These are phyloP conservation scores for Sutorius australiensis DNA, from an alignment of 768 basidiomycete species.

Conservation along the genomic window DNA sequence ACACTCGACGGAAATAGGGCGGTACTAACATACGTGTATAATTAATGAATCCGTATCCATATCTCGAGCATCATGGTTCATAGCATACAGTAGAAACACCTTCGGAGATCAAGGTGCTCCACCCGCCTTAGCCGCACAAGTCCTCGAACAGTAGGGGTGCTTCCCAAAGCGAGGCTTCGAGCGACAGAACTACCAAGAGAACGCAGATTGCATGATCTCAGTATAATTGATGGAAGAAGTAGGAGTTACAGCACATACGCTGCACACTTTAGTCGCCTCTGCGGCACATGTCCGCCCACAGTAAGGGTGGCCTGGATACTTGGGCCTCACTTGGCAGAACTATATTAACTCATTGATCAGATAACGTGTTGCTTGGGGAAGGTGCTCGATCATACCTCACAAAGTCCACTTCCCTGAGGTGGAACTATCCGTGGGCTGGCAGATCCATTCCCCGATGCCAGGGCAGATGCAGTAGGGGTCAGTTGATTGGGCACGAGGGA, in stretches of 20 bases:
- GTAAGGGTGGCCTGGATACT: slow-evolving; percentile 55
- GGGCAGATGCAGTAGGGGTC: not conserved
- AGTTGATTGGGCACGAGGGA: slow-evolving; percentile 14
- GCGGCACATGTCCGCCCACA: slow-evolving; percentile 65
- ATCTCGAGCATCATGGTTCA: not conserved
- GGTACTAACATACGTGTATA: slow-evolving; percentile 21
- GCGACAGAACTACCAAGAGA: slow-evolving; percentile 24
- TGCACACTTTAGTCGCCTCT: slow-evolving; percentile 35
- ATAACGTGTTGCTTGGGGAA: not conserved
- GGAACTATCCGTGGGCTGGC: slow-evolving; percentile 1
- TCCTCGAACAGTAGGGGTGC: slow-evolving; percentile 33
- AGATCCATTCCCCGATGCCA: slow-evolving; percentile 1
- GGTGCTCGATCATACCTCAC: slow-evolving; percentile 23
- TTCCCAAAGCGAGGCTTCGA: slow-evolving; percentile 32
- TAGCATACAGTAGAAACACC: not conserved
- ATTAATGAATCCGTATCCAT: slow-evolving; percentile 8
- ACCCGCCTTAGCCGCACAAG: slow-evolving; percentile 26
- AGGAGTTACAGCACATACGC: slow-evolving; percentile 15
- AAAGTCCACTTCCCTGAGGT: slow-evolving; percentile 20
- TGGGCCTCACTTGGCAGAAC: slow-evolving; percentile 56
- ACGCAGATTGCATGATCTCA: slow-evolving; percentile 4
- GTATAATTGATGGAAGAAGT: not conserved
- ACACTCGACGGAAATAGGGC: slow-evolving; percentile 4
- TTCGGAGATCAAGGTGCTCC: slow-evolving; percentile 10
- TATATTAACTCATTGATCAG: slow-evolving; percentile 28